phyloP scores from a whole-genome alignment of 768 basidiomycete species.

The Agaricus blazei region DNA sequence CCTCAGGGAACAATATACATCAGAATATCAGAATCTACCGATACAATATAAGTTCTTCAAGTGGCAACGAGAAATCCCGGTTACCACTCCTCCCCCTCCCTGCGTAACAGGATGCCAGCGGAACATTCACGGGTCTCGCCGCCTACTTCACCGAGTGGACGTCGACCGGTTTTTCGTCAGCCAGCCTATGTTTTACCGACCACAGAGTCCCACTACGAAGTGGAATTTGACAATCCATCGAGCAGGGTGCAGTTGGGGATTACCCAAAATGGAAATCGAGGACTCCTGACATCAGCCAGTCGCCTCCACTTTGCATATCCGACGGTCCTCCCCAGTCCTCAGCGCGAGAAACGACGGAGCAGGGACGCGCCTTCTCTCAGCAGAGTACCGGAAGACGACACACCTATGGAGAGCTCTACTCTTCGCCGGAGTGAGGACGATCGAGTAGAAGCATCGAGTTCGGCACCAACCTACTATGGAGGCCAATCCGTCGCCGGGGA shows the following conservation, averaged over 20 bases:
- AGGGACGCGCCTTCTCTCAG: constrained; percentile 6
- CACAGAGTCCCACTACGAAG: neutral
- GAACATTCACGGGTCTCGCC: neutral
- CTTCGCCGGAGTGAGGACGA: no score
- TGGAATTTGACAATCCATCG: constrained; percentile 3
- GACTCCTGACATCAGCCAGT: neutral
- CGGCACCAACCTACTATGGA: constrained; percentile 9
- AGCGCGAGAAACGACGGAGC: constrained; percentile 9
- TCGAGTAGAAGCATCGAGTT: neutral
- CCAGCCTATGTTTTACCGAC: neutral
- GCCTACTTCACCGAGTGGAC: no score
- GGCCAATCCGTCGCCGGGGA: constrained; percentile 17
- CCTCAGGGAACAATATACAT: no score
- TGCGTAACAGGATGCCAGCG: no score
- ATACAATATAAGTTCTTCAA: no score
- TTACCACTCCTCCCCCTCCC: no score
- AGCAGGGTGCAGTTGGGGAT: neutral
- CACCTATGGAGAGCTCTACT: neutral
- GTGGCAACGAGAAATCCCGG: no score
- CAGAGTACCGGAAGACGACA: neutral
- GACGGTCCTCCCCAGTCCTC: neutral
- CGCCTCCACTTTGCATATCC: neutral
- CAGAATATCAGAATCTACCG: no score
- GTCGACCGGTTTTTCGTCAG: no score
- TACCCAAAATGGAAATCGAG: neutral